Evolutionary conservation across 1,139 yeast genomes (phyloP).

Genomic region (Zygosaccharomyces pseudobailii): DNA sequence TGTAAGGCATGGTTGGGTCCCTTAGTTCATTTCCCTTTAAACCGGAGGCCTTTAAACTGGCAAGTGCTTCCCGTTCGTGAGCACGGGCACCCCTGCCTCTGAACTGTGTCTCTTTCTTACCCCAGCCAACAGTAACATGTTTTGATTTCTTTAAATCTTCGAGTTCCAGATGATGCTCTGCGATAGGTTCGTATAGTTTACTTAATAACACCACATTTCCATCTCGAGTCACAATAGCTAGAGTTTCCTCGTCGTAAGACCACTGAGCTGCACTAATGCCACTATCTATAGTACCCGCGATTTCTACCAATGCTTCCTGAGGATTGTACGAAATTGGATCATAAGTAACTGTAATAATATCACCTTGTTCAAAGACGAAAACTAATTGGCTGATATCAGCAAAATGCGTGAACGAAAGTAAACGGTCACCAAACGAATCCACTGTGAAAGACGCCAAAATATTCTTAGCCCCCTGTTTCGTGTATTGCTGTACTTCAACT

Average conservation of each 20-base stretch:
- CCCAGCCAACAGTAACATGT: slow-evolving; percentile 99
- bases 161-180: slow-evolving; percentile 54
- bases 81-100: slow-evolving; percentile 90
- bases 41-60: slow-evolving; percentile 59
- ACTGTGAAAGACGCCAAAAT: slow-evolving; percentile 55
- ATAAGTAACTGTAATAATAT: slow-evolving; percentile 63
- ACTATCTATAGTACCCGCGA: slow-evolving; percentile 80
- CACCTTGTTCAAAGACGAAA: slow-evolving; percentile 62
- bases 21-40: slow-evolving; percentile 57
- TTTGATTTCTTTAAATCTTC: slow-evolving; percentile 68
- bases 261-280: slow-evolving; percentile 73
- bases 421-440: slow-evolving; percentile 33
- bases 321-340: slow-evolving; percentile 45
- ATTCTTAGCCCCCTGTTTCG: slow-evolving; percentile 52
- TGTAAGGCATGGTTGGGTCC: slow-evolving; percentile 89
- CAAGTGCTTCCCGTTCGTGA: slow-evolving; percentile 54
- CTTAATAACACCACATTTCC: slow-evolving; percentile 63
- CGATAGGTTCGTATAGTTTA: slow-evolving; percentile 73
- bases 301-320: slow-evolving; percentile 55
- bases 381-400: slow-evolving; percentile 59
- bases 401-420: slow-evolving; percentile 57
- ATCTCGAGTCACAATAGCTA: slow-evolving; percentile 64
- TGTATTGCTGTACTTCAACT: slow-evolving; percentile 56
- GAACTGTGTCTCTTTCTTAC: slow-evolving; percentile 93
- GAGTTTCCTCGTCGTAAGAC: slow-evolving; percentile 89